These are phyloP conservation scores for Hortiboletus campestris DNA, from an alignment of 768 basidiomycete species.

Conservation along the genomic window DNA sequence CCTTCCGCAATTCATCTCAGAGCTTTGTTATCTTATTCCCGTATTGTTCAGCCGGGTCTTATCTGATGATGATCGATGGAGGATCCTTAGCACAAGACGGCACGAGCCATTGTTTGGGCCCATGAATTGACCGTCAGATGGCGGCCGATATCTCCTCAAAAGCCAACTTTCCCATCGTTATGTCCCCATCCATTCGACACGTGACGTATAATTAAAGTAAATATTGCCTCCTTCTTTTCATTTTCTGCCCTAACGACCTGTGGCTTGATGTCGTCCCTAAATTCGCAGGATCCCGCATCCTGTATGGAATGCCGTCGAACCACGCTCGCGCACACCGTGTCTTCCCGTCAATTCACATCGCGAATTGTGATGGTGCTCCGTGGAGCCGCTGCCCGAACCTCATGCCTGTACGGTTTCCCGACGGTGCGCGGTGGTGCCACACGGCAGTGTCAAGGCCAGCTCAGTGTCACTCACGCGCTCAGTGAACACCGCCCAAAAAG, in stretches of 20 bases:
- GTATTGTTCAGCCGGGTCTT: background rate
- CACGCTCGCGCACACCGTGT: background rate
- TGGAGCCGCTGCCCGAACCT: conserved; percentile 2
- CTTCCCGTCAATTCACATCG: background rate
- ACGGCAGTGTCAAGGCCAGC: background rate
- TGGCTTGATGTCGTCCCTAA: background rate
- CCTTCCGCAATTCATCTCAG: conserved; percentile 4
- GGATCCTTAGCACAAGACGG: background rate
- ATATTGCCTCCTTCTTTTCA: background rate
- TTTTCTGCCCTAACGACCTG: conserved; percentile 5
- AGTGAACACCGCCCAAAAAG: background rate
- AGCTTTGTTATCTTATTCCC: background rate
- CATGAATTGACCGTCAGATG: background rate
- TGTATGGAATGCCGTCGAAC: background rate
- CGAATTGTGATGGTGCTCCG: conserved; percentile 19
- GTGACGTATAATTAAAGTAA: background rate
- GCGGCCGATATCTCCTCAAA: background rate
- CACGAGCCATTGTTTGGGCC: background rate
- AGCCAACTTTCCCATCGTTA: conserved; percentile 5
- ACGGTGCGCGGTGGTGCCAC: background rate
- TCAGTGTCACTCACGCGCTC: background rate
- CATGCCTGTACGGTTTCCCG: background rate
- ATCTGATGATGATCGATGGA: conserved; percentile 16
- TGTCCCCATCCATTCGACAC: background rate
- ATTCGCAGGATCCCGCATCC: background rate